Evolutionary conservation across 1,139 yeast species (phyloP), one percentile per base, ranked within the genome.

Genomic region (Starmera stellimalicola): DNA sequence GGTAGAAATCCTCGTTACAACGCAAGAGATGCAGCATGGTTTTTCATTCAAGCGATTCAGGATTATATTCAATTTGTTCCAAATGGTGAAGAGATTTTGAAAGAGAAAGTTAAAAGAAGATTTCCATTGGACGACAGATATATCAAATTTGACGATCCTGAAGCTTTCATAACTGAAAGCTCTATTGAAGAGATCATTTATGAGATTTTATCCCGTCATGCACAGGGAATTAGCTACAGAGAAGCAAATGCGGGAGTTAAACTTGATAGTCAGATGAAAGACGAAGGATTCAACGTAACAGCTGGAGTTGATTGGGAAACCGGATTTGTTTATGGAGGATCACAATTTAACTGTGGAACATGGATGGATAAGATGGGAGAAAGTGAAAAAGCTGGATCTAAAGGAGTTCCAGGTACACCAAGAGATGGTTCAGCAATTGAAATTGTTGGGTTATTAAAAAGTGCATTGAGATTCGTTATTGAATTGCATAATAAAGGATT

Each of bases 311-410:
- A 91, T 54, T 91, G 97, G 97, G 51, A 63, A 0, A 87, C 82
- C 18, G 98, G 98, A 0, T 62, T 91, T 30, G 65, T 88, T 6
- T 82, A 77, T 56, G 98, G 98, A 31, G 98, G 98, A 2, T 83
- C 84, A 35, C 94, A 82, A 54, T 73, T 62, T 55, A 91, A 91
- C 52, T 91, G 98, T 62, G 98, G 98, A 16, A 91, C 98, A 0
- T 91, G 98, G 98, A 91, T 88, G 96, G 98, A 91, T 59, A 91
- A 91, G 62, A 91, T 91, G 97, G 98, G 98, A 16, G 98, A 91
- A 60, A 83, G 95, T 51, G 74, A 60, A 33, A 64, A 59, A 38
- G 96, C 98, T 0, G 81, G 83, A 1, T 79, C 77, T 39, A 81
- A 78, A 50, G 98, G 98, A 12, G 65, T 73, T 27, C 98, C 98